Base-by-base conservation (phyloP, 306 rosid species). In the Hippophae rhamnoides region DNA sequence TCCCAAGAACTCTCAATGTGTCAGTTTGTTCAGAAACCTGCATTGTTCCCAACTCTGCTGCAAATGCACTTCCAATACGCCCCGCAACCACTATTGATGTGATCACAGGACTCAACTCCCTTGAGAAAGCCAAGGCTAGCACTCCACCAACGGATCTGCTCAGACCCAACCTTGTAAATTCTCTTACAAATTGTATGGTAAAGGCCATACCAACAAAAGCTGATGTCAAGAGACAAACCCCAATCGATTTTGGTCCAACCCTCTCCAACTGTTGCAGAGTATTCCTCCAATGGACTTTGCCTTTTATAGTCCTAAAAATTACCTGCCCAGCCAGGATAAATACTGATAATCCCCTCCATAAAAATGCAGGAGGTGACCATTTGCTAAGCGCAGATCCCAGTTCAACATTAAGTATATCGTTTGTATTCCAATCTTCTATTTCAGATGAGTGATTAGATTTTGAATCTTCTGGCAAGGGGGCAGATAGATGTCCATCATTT, bases 201-300 rank as follows among this genome's bases (percentile, higher is more conserved):
- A 92, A 92, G 50, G 99, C 99, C 99, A 92, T 92, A 65, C 99
- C 99, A 18, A 92, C 96, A 72, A 92, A 92, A 38, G 99, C 86
- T 8, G 99, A 64, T 47, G 99, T 92, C 58, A 92, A 72, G 49
- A 92, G 95, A 63, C 99, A 92, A 23, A 92, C 99, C 67, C 99
- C 96, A 41, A 85, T 78, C 2, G 99, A 92, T 72, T 56, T 80
- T 2, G 99, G 99, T 54, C 99, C 99, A 50, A 88, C 99, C 75
- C 99, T 81, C 72, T 80, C 94, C 18, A 92, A 61, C 69, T 92
- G 96, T 72, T 85, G 93, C 38, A 92, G 93, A 47, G 99, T 88
- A 57, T 92, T 92, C 78, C 64, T 77, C 96, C 95, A 82, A 55
- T 92, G 96, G 71, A 88, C 66, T 69, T 85, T 83, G 26, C 99